Percentiles rank a stretch among this genome's conserved stretches.
These are phyloP conservation scores for Botrytis squamosa DNA, from an alignment of 2,329 filamentous ascomycete species.

Conservation along the genomic window DNA sequence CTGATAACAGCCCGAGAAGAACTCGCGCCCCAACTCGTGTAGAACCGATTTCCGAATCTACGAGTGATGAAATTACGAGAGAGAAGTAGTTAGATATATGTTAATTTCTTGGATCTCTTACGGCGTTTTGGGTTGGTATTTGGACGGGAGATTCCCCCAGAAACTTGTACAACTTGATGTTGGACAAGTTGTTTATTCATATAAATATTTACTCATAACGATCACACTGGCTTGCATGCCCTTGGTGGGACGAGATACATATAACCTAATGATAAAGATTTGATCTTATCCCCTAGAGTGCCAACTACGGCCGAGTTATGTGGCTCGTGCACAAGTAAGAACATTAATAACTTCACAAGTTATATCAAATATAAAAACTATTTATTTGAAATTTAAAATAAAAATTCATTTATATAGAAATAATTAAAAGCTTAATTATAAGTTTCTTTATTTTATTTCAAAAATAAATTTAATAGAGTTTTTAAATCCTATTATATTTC, in stretches of 20 bases:
- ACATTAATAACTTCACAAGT: too few relatives aligned
- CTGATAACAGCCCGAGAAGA: conserved; percentile 16
- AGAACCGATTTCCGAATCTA: neutral
- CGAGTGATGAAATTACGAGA: conserved; percentile 15
- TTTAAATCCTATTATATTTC: too few relatives aligned
- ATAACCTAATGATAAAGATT: conserved; percentile 6
- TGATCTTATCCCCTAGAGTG: neutral
- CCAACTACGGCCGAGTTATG: too few relatives aligned
- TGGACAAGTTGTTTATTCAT: neutral
- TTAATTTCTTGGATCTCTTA: neutral
- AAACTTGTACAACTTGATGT: neutral
- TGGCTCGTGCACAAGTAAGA: too few relatives aligned
- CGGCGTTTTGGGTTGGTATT: conserved; percentile 1
- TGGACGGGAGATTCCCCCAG: neutral
- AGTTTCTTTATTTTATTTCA: too few relatives aligned
- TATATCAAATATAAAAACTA: too few relatives aligned
- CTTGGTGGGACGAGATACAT: neutral
- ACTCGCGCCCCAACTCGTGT: neutral
- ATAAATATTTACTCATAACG: neutral
- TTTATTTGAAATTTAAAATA: too few relatives aligned
- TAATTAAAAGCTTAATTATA: too few relatives aligned
- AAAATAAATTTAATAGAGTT: too few relatives aligned
- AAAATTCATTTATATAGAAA: too few relatives aligned
- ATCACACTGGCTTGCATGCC: neutral
- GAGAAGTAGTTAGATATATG: neutral